These are phyloP conservation scores for Aschersonia sp. DNA, from an alignment of 2,329 filamentous ascomycete genomes.

Conservation along the genomic window DNA sequence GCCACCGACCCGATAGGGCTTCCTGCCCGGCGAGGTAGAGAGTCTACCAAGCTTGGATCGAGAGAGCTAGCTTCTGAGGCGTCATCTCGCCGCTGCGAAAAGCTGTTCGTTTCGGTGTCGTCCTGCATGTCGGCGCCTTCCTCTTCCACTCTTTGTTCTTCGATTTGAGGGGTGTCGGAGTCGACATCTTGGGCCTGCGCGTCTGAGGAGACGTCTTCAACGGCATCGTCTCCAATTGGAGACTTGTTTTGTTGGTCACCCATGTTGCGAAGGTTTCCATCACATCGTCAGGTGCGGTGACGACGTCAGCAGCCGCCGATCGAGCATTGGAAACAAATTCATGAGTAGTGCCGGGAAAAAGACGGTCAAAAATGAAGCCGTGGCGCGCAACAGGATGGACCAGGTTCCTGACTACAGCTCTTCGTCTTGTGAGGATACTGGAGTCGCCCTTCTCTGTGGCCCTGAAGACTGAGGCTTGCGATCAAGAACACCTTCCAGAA, in stretches of 20 bases:
- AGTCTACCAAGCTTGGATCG: conserved; percentile 31
- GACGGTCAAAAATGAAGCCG: too few relatives aligned
- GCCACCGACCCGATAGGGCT: conserved; percentile 56
- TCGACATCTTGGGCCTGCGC: conserved; percentile 8
- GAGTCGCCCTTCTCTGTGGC: too few relatives aligned
- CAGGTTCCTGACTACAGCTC: too few relatives aligned
- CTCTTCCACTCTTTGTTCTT: background rate
- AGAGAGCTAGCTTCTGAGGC: conserved; percentile 37
- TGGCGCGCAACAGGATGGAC: too few relatives aligned
- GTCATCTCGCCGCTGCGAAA: conserved; percentile 27
- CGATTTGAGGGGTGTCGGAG: conserved; percentile 4
- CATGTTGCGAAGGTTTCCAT: conserved; percentile 28
- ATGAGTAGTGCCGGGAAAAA: too few relatives aligned
- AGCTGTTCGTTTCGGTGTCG: conserved; percentile 24
- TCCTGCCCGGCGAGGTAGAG: conserved; percentile 36
- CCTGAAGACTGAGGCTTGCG: too few relatives aligned
- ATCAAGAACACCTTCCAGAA: too few relatives aligned
- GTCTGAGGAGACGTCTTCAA: conserved; percentile 27
- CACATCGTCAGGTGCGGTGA: conserved; percentile 11
- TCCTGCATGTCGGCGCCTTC: conserved; percentile 1
- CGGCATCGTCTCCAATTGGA: conserved; percentile 21
- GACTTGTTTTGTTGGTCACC: conserved; percentile 31
- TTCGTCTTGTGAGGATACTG: too few relatives aligned
- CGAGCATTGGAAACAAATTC: too few relatives aligned
- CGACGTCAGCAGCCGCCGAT: too few relatives aligned